Conservation (phyloP, 345 rosid species). For the Tarenaya hassleriana region DNA sequence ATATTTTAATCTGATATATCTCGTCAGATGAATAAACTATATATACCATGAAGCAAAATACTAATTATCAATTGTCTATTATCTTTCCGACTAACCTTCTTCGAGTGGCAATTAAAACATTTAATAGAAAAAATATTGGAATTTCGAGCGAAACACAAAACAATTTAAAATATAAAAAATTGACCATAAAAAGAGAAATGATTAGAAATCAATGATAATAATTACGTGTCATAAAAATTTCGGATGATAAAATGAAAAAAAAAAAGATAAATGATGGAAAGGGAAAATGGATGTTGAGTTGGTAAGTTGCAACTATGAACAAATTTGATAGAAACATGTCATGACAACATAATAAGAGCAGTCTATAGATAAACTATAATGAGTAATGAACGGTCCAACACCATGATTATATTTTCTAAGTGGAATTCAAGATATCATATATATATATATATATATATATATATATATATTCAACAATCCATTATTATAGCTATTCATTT, state of each 20-base stretch:
- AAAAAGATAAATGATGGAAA: constrained; percentile 33
- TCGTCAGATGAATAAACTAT: neutral
- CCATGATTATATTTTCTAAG: constrained; percentile 25
- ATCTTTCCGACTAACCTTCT: no score
- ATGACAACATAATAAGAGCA: constrained; percentile 23
- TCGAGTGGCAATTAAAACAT: no score
- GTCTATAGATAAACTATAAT: constrained; percentile 18
- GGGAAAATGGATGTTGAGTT: constrained; percentile 44
- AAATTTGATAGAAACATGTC: constrained; percentile 42
- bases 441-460: no score
- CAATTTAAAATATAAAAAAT: no score
- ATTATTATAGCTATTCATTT: no score
- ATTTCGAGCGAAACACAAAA: no score
- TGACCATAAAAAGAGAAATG: constrained; percentile 19
- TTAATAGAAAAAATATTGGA: no score
- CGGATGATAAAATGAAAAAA: constrained; percentile 3
- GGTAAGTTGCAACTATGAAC: constrained; percentile 54
- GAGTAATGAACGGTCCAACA: constrained; percentile 26
- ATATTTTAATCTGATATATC: neutral
- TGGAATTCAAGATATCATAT: constrained; percentile 14
- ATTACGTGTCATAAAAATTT: neutral
- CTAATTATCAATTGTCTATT: no score
- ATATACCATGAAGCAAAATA: constrained; percentile 31
- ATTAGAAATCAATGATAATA: constrained; percentile 43
- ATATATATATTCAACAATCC: neutral